These are phyloP conservation scores for Bacidia gigantensis DNA, from an alignment of 495 filamentous ascomycete species.

Conservation along the genomic window DNA sequence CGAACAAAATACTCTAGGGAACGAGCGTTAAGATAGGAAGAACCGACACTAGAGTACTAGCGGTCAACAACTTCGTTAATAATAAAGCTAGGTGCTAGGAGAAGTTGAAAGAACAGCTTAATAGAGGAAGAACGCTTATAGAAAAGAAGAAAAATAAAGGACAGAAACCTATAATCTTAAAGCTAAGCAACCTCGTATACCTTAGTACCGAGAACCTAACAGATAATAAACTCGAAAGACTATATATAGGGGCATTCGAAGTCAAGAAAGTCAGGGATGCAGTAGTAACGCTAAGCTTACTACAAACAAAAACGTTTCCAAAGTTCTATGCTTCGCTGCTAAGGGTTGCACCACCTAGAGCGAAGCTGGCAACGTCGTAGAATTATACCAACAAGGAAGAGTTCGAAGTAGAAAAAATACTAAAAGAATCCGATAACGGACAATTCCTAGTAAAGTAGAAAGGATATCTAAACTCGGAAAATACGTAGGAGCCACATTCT, in stretches of 20 bases:
- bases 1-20: not conserved
- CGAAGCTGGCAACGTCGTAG: not conserved
- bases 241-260: not conserved
- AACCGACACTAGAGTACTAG: not conserved
- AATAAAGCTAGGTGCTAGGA: not conserved
- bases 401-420: not conserved
- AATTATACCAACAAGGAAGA: constrained; percentile 2
- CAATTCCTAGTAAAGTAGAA: not conserved
- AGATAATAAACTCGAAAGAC: not conserved
- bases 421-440: not conserved
- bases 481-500: not conserved
- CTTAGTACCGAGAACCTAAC: not conserved
- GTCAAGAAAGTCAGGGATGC: not conserved
- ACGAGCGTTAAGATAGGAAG: not conserved
- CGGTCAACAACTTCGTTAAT: not conserved
- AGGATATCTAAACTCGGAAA: not conserved
- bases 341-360: not conserved
- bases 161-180: not conserved
- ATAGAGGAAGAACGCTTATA: not conserved
- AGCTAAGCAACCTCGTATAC: not conserved
- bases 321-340: not conserved
- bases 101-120: not conserved
- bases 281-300: not conserved
- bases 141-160: not conserved
- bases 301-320: not conserved